Evolutionary conservation across 192 early-diverging fungal species (phyloP), one percentile per base, ranked within the genome.

Genomic region (Umbelopsis isabellina): DNA sequence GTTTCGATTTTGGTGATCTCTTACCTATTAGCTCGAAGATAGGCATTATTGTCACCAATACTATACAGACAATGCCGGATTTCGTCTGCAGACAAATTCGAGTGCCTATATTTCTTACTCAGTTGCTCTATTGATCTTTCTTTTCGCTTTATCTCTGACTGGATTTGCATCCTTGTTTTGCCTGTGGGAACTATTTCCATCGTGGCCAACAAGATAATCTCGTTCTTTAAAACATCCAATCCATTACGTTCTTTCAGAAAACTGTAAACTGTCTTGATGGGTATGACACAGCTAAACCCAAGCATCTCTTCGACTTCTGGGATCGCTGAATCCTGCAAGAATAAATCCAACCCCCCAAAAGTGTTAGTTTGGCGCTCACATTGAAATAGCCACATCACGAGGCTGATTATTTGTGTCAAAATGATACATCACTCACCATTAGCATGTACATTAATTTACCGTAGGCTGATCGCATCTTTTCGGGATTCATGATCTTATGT

Each of bases 41-140:
- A 99, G 33, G 92, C 89, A 80, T 98, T 93, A 78, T 99, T 98
- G 73, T 99, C 98, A 65, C 98, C 98, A 74, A 99, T 98, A 64
- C 91, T 94, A 79, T 99, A 97, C 20, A 99, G 83, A 71, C 95
- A 97, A 65, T 88, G 88, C 45, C 83, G 81, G 70, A 99, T 92
- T 47, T 83, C 86, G 35, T 95, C 93, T 1, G 79, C 75, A 4
- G 86, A 72, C 41, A 93, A 80, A 8, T 84, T 77, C 8, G 72
- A 52, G 23, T 75, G 82, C 7, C 89, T 89, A 69, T 97, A 98
- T 47, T 93, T 92, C 47, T 87, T 83, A 70, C 91, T 91, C 67
- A 99, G 80, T 15, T 79, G 65, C 76, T 98, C 96, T 68, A 99
- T 93, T 2, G 96, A 93, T 30, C 90, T 78, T 82, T 99, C 97